Base-by-base conservation (phyloP, 1,284 basidiomycete species). In the Inonotus hispidus region DNA sequence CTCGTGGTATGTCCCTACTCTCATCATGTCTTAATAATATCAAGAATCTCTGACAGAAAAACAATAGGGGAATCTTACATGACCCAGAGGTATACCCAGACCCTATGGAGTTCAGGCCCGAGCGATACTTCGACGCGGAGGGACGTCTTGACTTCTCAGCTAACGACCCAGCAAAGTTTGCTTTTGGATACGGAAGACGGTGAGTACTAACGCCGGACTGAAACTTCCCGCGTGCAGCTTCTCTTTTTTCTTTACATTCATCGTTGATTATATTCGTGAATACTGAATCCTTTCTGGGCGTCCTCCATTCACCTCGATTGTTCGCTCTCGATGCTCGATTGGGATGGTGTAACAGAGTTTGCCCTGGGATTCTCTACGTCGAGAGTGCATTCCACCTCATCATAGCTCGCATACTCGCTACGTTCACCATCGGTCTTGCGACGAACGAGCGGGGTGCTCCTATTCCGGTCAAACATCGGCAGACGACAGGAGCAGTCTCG, bases 31-130 rank as follows among this genome's bases (percentile, higher is more conserved):
- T 21, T 32, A 7, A 16, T 16, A 38, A 19, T 37, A 53, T 19
- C 1, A 10, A 35, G 32, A 6, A 14, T 13, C 4, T 32, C 4
- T 32, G 8, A 32, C 8, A 4, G 32, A 3, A 3, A 32, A 23
- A 25, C 14, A 27, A 16, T 25, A 61, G 63, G 63, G 41, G 45
- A 43, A 61, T 64, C 46, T 52, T 55, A 27, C 54, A 61, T 38
- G 63, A 64, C 45, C 45, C 45, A 25, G 27, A 41, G 23, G 6
- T 39, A 29, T 60, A 73, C 60, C 66, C 68, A 4, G 64, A 69
- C 14, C 70, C 71, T 1, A 61, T 64, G 32, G 56, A 59, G 8
- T 74, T 73, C 64, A 67, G 67, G 21, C 72, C 72, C 1, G 68
- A 69, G 2, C 62, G 72, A 2, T 71, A 68, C 60, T 53, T 71